These are phyloP conservation scores for Orbilia blumenaviensis DNA, from an alignment of 2,329 filamentous ascomycete species.

Conservation along the genomic window DNA sequence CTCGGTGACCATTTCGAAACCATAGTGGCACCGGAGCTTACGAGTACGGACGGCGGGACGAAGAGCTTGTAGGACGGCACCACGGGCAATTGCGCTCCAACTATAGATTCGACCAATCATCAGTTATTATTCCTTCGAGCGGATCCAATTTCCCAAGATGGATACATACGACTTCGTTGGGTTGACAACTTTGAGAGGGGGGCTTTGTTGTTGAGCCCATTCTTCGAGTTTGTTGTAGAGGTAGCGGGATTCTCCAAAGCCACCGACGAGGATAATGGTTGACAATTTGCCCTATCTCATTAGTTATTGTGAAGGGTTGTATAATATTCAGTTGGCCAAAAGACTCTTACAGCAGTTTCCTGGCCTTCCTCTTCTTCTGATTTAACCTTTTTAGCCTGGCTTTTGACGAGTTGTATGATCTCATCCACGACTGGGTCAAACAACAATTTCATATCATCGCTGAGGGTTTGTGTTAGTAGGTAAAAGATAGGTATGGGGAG, in stretches of 20 bases:
- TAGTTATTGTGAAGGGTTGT: no score
- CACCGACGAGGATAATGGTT: constrained; percentile 22
- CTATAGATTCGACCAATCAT: not conserved
- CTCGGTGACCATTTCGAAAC: constrained; percentile 1
- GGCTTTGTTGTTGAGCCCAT: not conserved
- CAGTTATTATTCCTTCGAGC: not conserved
- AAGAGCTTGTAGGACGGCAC: constrained; percentile 25
- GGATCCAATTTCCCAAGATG: not conserved
- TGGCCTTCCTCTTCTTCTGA: not conserved
- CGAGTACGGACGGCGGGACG: constrained; percentile 1
- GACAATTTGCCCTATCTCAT: constrained; percentile 30
- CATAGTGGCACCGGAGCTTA: constrained; percentile 33
- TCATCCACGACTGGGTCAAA: constrained; percentile 52
- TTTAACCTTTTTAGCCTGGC: constrained; percentile 22
- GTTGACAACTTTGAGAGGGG: constrained; percentile 18
- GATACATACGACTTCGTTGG: constrained; percentile 31
- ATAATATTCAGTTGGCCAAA: no score
- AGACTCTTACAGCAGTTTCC: no score
- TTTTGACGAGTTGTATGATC: constrained; percentile 47
- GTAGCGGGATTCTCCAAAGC: constrained; percentile 30
- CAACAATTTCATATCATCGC: constrained; percentile 43
- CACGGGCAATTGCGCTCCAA: constrained; percentile 31
- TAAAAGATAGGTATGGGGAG: not conserved
- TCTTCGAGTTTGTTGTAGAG: constrained; percentile 10
- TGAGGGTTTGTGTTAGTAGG: not conserved